Percentiles rank a stretch among this genome's conserved stretches.
phyloP scores from a whole-genome alignment of 768 basidiomycete genomes.

The Auriscalpium orientale region DNA sequence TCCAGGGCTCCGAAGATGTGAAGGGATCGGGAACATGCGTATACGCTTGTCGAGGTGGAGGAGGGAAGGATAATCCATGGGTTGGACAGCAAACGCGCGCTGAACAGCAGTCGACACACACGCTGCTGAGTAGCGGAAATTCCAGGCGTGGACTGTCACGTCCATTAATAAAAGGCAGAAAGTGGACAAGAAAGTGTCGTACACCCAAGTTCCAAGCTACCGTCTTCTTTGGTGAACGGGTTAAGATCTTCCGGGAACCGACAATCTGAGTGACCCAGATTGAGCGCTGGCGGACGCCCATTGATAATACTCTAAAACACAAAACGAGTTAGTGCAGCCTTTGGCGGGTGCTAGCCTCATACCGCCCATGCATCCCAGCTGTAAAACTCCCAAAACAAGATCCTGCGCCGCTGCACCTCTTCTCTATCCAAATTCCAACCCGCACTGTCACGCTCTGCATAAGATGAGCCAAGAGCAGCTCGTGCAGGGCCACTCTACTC shows the following conservation, averaged over 20 bases:
- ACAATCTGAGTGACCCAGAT: conserved; percentile 42
- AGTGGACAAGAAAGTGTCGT: conserved; percentile 8
- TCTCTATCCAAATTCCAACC: conserved; percentile 37
- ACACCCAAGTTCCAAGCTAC: conserved; percentile 38
- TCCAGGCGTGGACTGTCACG: conserved; percentile 28
- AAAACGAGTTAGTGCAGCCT: conserved; percentile 23
- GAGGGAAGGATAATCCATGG: conserved; percentile 35
- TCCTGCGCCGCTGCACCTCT: conserved; percentile 39
- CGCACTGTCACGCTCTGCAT: conserved; percentile 44
- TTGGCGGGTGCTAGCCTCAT: conserved; percentile 25
- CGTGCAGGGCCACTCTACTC: conserved; percentile 16
- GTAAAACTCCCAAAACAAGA: conserved; percentile 48
- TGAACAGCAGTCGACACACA: conserved; percentile 38
- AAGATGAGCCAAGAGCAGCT: neutral
- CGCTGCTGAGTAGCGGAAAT: conserved; percentile 35
- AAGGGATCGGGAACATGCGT: conserved; percentile 41
- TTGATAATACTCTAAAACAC: conserved; percentile 36
- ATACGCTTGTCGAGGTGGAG: conserved; percentile 45
- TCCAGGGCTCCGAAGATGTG: conserved; percentile 34
- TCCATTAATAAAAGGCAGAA: neutral
- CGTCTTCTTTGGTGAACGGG: conserved; percentile 23
- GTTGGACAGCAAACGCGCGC: conserved; percentile 33
- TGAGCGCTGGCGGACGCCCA: conserved; percentile 42
- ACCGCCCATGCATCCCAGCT: conserved; percentile 13
- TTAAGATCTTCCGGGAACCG: conserved; percentile 41